phyloP scores from a whole-genome alignment of 345 rosid genomes.

The Streptanthus diversifolius region DNA sequence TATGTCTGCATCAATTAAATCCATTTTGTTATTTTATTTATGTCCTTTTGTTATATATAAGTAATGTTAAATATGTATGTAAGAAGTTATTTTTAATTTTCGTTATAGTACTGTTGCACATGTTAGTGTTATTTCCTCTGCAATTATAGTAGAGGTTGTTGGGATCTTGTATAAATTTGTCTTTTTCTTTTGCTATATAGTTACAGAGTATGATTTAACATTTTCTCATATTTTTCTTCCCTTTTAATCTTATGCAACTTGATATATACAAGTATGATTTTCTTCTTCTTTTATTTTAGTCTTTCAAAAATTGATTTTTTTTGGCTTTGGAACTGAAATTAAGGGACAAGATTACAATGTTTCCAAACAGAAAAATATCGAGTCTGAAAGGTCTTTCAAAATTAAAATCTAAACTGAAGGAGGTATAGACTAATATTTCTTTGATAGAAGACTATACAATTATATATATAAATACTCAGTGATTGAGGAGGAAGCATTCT shows the following conservation, averaged over 20 bases:
- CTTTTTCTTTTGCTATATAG: neutral
- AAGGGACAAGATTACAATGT: neutral
- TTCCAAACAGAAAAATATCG: neutral
- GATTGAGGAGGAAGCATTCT: neutral
- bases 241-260: constrained; percentile 2
- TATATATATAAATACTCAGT: neutral
- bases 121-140: constrained; percentile 16
- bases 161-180: constrained; percentile 3
- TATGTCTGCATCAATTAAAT: constrained; percentile 13
- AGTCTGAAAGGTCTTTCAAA: neutral
- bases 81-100: neutral
- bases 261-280: neutral
- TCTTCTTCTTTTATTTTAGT: neutral
- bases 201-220: neutral
- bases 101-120: constrained; percentile 14
- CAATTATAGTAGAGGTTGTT: constrained; percentile 18
- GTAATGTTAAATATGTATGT: neutral
- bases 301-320: neutral
- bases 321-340: neutral
- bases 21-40: constrained; percentile 3
- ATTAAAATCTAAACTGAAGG: neutral
- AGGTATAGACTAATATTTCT: neutral
- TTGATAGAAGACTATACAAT: neutral
- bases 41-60: neutral
- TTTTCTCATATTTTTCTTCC: neutral